phyloP scores from a whole-genome alignment of 257 asterid species.

The Lithospermum erythrorhizon region DNA sequence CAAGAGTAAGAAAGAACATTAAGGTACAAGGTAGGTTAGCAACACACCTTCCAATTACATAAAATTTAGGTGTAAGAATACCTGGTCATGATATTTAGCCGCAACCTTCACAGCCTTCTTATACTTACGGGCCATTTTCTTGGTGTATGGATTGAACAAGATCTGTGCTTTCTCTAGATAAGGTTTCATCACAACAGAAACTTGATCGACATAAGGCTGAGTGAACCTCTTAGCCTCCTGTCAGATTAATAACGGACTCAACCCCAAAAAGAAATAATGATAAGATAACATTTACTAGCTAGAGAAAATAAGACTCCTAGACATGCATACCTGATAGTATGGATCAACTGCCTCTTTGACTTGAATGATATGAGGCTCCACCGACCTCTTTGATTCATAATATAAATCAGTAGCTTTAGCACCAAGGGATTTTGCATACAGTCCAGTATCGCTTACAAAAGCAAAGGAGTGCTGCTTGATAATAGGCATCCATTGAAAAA shows the following conservation, averaged over 20 bases:
- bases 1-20: neutral
- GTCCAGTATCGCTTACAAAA: conserved; percentile 12
- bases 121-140: conserved; percentile 16
- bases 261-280: conserved; percentile 6
- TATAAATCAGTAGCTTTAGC: conserved; percentile 17
- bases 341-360: conserved; percentile 13
- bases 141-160: conserved; percentile 10
- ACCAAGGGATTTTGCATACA: conserved; percentile 11
- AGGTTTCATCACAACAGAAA: neutral
- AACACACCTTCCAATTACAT: neutral
- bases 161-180: conserved; percentile 5
- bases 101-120: conserved; percentile 11
- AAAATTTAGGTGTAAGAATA: conserved; percentile 1
- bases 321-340: conserved; percentile 21
- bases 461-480: conserved; percentile 16
- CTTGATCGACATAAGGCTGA: neutral
- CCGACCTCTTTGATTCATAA: conserved; percentile 17
- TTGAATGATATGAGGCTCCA: conserved; percentile 16
- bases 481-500: conserved; percentile 27
- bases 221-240: neutral
- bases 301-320: neutral
- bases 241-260: conserved; percentile 19
- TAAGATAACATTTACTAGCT: neutral
- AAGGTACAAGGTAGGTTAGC: neutral
- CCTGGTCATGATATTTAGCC: conserved; percentile 29